phyloP scores from a whole-genome alignment of 768 basidiomycete genomes.

The Panellus pusillus region DNA sequence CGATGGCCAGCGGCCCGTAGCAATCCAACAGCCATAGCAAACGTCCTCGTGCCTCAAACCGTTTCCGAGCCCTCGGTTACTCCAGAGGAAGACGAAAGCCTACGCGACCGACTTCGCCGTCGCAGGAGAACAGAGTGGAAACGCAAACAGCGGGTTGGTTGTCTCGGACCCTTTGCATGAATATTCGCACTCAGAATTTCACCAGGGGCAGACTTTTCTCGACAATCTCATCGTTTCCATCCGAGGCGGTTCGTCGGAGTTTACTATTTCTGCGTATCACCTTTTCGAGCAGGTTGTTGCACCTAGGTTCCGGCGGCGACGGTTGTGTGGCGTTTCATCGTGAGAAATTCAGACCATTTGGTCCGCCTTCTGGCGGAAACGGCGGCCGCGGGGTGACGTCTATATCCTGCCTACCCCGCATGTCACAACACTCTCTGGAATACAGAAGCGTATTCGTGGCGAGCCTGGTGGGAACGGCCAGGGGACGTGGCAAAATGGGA shows the following conservation, averaged over 20 bases:
- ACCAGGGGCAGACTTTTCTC: constrained; percentile 74
- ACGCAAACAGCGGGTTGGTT: constrained; percentile 63
- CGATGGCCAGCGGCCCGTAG: constrained; percentile 6
- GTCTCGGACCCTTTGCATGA: neutral
- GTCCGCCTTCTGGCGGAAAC: constrained; percentile 91
- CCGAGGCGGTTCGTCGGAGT: constrained; percentile 15
- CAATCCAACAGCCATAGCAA: neutral
- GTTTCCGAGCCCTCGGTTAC: neutral
- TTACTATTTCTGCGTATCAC: constrained; percentile 3
- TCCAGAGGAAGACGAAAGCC: constrained; percentile 27
- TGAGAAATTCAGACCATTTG: constrained; percentile 80
- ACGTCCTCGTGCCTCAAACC: neutral
- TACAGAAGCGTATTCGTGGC: constrained; percentile 69
- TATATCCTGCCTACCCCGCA: constrained; percentile 79
- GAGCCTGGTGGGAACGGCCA: constrained; percentile 69
- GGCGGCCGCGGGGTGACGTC: constrained; percentile 90
- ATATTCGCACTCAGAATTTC: constrained; percentile 7
- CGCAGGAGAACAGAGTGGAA: constrained; percentile 74
- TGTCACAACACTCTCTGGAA: constrained; percentile 73
- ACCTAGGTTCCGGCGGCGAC: constrained; percentile 77
- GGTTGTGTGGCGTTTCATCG: constrained; percentile 94
- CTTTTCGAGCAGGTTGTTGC: neutral
- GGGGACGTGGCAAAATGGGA: constrained; percentile 88
- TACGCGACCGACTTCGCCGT: constrained; percentile 40
- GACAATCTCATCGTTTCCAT: constrained; percentile 61